Evolutionary conservation across 2,329 filamentous ascomycete genomes (phyloP).

Genomic region (Scedosporium apiospermum): DNA sequence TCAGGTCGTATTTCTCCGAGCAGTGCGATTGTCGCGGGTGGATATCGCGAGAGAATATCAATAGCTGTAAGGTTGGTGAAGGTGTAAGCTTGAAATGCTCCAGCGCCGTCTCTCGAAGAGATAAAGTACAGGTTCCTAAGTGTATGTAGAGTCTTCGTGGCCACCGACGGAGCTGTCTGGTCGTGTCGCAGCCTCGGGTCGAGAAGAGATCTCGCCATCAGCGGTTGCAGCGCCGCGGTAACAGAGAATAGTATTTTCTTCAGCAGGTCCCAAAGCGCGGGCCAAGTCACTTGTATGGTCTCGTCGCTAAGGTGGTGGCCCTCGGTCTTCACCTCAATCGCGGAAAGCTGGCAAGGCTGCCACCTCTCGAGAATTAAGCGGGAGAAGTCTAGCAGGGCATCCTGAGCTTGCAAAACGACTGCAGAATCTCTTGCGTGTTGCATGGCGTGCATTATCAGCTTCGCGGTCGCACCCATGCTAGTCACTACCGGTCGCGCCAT

Average conservation of each 20-base stretch:
- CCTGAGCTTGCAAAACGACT: slow-evolving; percentile 40
- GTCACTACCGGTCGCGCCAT: slow-evolving; percentile 52
- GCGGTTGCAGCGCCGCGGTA: slow-evolving; percentile 64
- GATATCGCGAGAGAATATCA: slow-evolving; percentile 68
- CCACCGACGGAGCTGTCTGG: slow-evolving; percentile 49
- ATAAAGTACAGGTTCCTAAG: slow-evolving; percentile 77
- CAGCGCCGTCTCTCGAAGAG: slow-evolving; percentile 62
- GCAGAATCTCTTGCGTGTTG: slow-evolving; percentile 39
- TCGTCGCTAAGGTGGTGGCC: slow-evolving; percentile 51
- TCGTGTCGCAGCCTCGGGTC: slow-evolving; percentile 32
- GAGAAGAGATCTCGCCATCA: slow-evolving; percentile 54
- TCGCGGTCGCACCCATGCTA: slow-evolving; percentile 58
- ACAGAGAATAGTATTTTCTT: slow-evolving; percentile 67
- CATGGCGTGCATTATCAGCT: slow-evolving; percentile 54
- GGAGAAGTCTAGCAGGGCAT: slow-evolving; percentile 59
- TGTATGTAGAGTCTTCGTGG: slow-evolving; percentile 60
- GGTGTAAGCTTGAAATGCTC: slow-evolving; percentile 71
- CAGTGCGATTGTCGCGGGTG: slow-evolving; percentile 55
- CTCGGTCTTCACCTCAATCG: slow-evolving; percentile 62
- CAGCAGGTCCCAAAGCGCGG: slow-evolving; percentile 65
- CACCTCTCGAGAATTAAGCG: slow-evolving; percentile 60
- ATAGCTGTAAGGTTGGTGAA: slow-evolving; percentile 78
- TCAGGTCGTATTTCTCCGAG: slow-evolving; percentile 48
- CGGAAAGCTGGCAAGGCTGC: slow-evolving; percentile 64
- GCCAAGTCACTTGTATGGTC: slow-evolving; percentile 56